Conservation (phyloP, 208 protist genomes). For the Trypanosoma brucei region DNA sequence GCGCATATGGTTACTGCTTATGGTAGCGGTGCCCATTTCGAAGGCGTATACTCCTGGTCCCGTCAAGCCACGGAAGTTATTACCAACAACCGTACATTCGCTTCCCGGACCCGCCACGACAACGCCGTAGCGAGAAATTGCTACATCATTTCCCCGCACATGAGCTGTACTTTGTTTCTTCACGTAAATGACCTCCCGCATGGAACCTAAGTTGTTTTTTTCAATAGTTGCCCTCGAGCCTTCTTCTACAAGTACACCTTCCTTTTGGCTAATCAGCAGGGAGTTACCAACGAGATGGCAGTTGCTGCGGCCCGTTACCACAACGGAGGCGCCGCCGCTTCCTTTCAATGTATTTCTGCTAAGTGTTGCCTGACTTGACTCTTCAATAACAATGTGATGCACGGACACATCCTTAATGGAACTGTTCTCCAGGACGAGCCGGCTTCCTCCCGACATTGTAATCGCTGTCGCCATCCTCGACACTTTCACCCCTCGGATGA, state of each 20-base stretch:
- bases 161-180: conserved; percentile 16
- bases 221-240: conserved; percentile 16
- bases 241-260: conserved; percentile 21
- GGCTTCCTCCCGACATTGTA: conserved; percentile 15
- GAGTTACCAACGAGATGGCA: conserved; percentile 18
- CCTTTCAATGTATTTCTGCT: conserved; percentile 24
- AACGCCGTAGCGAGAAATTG: conserved; percentile 22
- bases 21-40: conserved; percentile 7
- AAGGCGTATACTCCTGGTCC: conserved; percentile 18
- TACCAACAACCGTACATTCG: conserved; percentile 13
- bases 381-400: conserved; percentile 22
- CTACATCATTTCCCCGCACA: conserved; percentile 23
- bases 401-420: conserved; percentile 13
- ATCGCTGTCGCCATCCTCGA: conserved; percentile 12
- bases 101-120: conserved; percentile 20
- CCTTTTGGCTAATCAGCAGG: conserved; percentile 14
- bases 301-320: conserved; percentile 22
- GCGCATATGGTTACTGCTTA: conserved; percentile 15
- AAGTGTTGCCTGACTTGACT: conserved; percentile 17
- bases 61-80: conserved; percentile 17
- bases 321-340: conserved; percentile 11
- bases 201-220: conserved; percentile 25
- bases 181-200: conserved; percentile 24
- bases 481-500: conserved; percentile 12
- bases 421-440: conserved; percentile 22